Evolutionary conservation across 2,329 filamentous ascomycete genomes (phyloP).

Genomic region (Xylariaceae sp.): DNA sequence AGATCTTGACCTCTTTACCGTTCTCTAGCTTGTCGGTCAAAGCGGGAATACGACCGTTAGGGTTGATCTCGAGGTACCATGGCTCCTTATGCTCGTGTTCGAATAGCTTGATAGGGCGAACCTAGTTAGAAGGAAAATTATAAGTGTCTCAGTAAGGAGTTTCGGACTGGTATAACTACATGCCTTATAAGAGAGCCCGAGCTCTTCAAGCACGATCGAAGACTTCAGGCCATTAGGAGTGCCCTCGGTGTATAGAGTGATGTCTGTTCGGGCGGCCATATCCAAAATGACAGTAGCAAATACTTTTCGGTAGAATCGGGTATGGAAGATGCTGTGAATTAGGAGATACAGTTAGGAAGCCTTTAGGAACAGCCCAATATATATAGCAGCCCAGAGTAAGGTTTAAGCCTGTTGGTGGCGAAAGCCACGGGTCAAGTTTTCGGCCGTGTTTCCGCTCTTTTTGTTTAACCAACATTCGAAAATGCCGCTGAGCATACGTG

Average conservation of each 20-base stretch:
- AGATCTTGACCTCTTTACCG: constrained; percentile 73
- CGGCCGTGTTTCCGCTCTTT: background rate
- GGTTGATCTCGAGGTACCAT: constrained; percentile 89
- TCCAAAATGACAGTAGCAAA: constrained; percentile 30
- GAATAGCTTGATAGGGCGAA: constrained; percentile 9
- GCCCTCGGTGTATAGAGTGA: constrained; percentile 80
- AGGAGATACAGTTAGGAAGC: background rate
- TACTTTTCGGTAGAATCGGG: background rate
- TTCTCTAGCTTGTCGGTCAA: constrained; percentile 77
- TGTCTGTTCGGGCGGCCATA: constrained; percentile 55
- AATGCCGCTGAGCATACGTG: background rate
- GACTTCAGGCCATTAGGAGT: constrained; percentile 91
- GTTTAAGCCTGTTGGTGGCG: background rate
- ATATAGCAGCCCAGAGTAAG: constrained; percentile 1
- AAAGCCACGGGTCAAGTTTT: background rate
- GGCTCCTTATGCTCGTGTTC: constrained; percentile 52
- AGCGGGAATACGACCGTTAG: constrained; percentile 88
- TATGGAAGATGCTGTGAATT: background rate
- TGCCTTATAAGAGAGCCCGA: constrained; percentile 77
- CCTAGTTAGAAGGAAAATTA: constrained; percentile 1
- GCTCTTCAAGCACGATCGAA: constrained; percentile 82
- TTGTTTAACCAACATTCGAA: constrained; percentile 3
- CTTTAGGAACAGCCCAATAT: background rate
- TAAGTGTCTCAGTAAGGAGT: background rate
- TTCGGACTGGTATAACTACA: background rate